These are phyloP conservation scores for Sedum album DNA, from an alignment of 164 flowering plant genomes.

Conservation along the genomic window DNA sequence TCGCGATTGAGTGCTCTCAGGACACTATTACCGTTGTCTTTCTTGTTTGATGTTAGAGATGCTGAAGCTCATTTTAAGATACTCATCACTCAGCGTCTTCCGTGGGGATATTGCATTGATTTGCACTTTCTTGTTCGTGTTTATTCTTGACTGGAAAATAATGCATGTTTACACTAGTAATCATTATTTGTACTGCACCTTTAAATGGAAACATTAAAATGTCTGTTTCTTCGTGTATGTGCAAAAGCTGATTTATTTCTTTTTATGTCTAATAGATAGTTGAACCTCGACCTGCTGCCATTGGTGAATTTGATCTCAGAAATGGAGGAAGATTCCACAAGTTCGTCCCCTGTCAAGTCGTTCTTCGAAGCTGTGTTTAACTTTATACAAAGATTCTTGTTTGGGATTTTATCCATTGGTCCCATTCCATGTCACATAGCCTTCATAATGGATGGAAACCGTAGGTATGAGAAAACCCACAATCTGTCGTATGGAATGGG, in stretches of 20 bases:
- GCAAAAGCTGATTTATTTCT: not conserved
- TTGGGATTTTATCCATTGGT: slow-evolving; percentile 30
- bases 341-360: not conserved
- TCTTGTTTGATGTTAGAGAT: not conserved
- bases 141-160: not conserved
- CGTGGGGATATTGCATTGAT: not conserved
- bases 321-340: not conserved
- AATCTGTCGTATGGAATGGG: slow-evolving; percentile 33
- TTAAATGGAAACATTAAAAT: not conserved
- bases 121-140: not conserved
- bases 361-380: slow-evolving; percentile 12
- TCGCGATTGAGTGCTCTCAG: not conserved
- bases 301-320: not conserved
- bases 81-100: too few species aligned
- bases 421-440: slow-evolving; percentile 52
- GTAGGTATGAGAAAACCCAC: slow-evolving; percentile 40
- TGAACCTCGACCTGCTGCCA: not conserved
- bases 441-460: slow-evolving; percentile 64
- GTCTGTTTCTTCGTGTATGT: not conserved
- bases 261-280: not conserved
- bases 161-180: not conserved
- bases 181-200: not conserved
- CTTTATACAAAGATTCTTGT: slow-evolving; percentile 25
- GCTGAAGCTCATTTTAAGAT: not conserved
- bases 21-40: not conserved